Percentiles rank a stretch among this genome's conserved stretches.
phyloP scores from a whole-genome alignment of 495 filamentous ascomycete genomes.

The Podospora fimiseda region DNA sequence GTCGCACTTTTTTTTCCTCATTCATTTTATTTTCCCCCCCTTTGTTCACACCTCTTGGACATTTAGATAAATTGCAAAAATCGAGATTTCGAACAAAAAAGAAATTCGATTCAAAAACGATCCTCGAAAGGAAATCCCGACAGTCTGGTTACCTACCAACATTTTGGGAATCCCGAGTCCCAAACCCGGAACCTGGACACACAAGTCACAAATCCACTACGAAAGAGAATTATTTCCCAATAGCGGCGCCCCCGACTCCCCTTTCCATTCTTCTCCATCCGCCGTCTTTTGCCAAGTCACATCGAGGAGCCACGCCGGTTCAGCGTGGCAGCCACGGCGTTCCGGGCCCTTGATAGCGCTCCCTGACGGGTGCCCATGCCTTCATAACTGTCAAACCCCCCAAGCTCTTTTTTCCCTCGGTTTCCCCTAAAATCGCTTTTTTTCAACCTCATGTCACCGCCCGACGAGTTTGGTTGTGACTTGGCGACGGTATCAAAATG shows the following conservation, averaged over 20 bases:
- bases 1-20: no score
- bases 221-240: not conserved
- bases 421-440: not conserved
- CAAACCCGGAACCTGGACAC: not conserved
- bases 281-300: not conserved
- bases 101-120: no score
- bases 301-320: not conserved
- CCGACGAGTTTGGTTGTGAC: conserved; percentile 4
- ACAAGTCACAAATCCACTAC: not conserved
- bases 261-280: not conserved
- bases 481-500: conserved; percentile 3
- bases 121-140: no score
- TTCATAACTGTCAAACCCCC: not conserved
- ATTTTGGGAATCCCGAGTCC: no score
- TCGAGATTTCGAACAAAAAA: no score
- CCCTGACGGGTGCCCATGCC: not conserved
- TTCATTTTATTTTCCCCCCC: no score
- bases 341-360: not conserved
- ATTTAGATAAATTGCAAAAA: no score
- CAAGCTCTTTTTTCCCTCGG: not conserved
- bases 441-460: conserved; percentile 1
- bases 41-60: no score
- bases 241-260: not conserved
- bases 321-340: not conserved
- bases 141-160: no score